Evolutionary conservation across 2,329 filamentous ascomycete species (phyloP).

Genomic region (Penicillium sp.): DNA sequence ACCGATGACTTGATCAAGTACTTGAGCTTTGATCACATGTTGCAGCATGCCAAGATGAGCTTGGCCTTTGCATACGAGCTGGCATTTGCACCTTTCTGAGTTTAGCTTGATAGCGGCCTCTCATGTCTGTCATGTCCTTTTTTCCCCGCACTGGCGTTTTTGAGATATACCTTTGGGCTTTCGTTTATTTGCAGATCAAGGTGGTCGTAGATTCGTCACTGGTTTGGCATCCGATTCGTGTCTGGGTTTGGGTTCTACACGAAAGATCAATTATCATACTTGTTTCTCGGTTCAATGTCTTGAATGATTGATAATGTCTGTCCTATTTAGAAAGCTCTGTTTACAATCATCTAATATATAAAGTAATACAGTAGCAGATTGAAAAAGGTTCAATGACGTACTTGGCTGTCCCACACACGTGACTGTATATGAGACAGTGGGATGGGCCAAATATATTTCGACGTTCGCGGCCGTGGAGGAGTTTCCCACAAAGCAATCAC

Average conservation of each 20-base stretch:
- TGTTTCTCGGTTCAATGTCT: neutral
- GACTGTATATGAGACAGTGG: neutral
- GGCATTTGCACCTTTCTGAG: slow-evolving; percentile 68
- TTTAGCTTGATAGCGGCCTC: neutral
- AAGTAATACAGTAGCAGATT: neutral
- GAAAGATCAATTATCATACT: neutral
- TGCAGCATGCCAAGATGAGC: slow-evolving; percentile 83
- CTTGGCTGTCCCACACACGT: neutral
- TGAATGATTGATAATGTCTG: neutral
- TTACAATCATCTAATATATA: neutral
- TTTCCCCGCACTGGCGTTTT: neutral
- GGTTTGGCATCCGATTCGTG: neutral
- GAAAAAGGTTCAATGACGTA: neutral
- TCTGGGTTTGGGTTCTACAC: neutral
- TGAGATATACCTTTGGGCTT: slow-evolving; percentile 23
- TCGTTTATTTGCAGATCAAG: slow-evolving; percentile 3
- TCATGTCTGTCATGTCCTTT: neutral
- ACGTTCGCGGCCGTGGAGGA: neutral
- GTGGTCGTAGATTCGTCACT: neutral
- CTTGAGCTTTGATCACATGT: slow-evolving; percentile 83
- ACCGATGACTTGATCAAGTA: slow-evolving; percentile 70
- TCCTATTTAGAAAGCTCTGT: neutral
- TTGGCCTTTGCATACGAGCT: slow-evolving; percentile 82
- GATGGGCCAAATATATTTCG: neutral
- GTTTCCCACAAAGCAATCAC: neutral